Conservation (phyloP, 163 green algal genomes). For the Chlamydomonas reinhardtii region DNA sequence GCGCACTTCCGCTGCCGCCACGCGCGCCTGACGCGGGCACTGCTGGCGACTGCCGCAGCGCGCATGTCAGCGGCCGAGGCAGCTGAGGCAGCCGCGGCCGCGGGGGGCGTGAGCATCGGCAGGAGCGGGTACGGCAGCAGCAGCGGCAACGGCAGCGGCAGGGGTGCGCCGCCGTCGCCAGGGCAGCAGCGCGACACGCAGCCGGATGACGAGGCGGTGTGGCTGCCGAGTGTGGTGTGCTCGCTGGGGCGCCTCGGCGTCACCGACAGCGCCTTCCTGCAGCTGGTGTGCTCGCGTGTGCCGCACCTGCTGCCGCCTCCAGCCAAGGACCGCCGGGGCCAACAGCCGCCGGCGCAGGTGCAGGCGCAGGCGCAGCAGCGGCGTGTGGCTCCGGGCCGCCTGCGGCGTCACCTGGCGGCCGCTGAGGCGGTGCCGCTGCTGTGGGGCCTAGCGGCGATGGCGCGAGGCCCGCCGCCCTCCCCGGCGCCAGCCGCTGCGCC, state of each 20-base stretch:
- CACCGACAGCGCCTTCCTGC: neutral
- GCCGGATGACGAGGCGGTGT: conserved; percentile 6
- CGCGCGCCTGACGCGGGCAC: neutral
- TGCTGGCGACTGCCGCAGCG: neutral
- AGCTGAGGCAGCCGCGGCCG: neutral
- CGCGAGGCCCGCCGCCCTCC: too few relatives aligned
- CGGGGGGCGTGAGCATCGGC: neutral
- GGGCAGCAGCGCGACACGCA: neutral
- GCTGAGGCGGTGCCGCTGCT: conserved; percentile 24
- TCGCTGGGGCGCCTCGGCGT: conserved; percentile 19
- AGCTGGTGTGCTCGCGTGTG: neutral
- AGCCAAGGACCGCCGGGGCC: too few relatives aligned
- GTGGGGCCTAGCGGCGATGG: conserved; percentile 27
- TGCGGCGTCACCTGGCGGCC: neutral
- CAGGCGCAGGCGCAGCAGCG: too few relatives aligned
- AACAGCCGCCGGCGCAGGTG: too few relatives aligned
- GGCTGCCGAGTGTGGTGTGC: conserved; percentile 15
- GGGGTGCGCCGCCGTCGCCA: neutral
- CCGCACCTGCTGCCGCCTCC: neutral
- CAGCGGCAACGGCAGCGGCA: neutral
- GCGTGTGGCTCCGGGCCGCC: too few relatives aligned
- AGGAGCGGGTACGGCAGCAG: too few relatives aligned
- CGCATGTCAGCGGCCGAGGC: neutral
- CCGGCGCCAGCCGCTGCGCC: too few relatives aligned
- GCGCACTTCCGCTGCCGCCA: conserved; percentile 32